These are phyloP conservation scores for Botryotinia convoluta DNA, from an alignment of 2,329 filamentous ascomycete genomes.

Conservation along the genomic window DNA sequence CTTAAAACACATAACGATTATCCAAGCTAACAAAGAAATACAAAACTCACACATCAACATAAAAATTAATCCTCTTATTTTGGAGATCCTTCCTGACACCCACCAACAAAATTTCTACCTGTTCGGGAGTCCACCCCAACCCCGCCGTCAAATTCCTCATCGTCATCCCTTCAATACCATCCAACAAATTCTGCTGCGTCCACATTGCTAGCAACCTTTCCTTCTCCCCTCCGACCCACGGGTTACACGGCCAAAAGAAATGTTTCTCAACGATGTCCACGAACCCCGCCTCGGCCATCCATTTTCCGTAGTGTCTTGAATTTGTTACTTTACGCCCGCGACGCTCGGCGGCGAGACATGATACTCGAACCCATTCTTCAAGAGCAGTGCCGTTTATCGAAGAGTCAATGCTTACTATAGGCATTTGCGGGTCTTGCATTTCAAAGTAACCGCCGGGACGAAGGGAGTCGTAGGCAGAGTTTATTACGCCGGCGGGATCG, in stretches of 20 bases:
- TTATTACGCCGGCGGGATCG: conserved; percentile 42
- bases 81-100: conserved; percentile 42
- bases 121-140: conserved; percentile 41
- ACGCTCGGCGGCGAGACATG: conserved; percentile 10
- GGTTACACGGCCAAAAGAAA: conserved; percentile 50
- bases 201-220: conserved; percentile 50
- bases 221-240: conserved; percentile 51
- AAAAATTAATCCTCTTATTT: conserved; percentile 41
- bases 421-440: conserved; percentile 22
- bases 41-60: conserved; percentile 34
- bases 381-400: conserved; percentile 8
- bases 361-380: conserved; percentile 12
- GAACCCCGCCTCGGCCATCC: conserved; percentile 53
- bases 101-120: conserved; percentile 42
- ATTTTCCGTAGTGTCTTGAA: conserved; percentile 37
- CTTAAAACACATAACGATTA: neutral
- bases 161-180: conserved; percentile 31
- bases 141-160: conserved; percentile 41
- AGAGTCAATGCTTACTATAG: conserved; percentile 6
- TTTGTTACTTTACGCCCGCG: conserved; percentile 19
- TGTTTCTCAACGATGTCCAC: conserved; percentile 48
- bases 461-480: conserved; percentile 9
- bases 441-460: conserved; percentile 23
- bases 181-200: conserved; percentile 28
- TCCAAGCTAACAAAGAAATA: neutral